Evolutionary conservation across 208 protist species (phyloP).

Genomic region (Kentomonas sorsogonicus): DNA sequence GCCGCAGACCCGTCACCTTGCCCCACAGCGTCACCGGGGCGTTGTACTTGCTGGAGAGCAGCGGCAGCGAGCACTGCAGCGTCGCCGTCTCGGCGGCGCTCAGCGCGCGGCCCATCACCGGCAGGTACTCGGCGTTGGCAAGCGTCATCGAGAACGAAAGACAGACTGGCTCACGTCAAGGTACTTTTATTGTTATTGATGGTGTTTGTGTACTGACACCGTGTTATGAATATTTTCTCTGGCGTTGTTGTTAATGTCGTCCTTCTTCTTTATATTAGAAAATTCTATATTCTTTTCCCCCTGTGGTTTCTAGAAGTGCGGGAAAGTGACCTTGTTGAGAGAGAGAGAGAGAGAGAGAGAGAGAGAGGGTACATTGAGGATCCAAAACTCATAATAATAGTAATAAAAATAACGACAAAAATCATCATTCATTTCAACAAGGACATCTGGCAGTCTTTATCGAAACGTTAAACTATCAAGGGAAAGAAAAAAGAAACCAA

Average conservation of each 20-base stretch:
- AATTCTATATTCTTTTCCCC: too few relatives aligned
- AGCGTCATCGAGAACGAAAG: too few relatives aligned
- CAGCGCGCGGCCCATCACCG: conserved; percentile 48
- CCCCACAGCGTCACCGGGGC: conserved; percentile 73
- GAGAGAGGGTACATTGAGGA: not conserved
- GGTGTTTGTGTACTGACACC: not conserved
- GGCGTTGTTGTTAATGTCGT: too few relatives aligned
- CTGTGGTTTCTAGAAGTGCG: not conserved
- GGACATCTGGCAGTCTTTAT: too few relatives aligned
- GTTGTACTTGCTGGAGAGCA: conserved; percentile 56
- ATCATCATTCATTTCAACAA: not conserved
- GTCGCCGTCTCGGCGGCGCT: conserved; percentile 62
- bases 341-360: not conserved
- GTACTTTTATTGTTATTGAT: not conserved
- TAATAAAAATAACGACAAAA: not conserved
- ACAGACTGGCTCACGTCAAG: too few relatives aligned
- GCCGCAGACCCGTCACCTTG: conserved; percentile 54
- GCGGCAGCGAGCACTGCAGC: conserved; percentile 73
- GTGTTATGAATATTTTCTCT: too few relatives aligned
- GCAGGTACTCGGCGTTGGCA: conserved; percentile 49
- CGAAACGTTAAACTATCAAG: too few relatives aligned
- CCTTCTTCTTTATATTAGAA: not conserved
- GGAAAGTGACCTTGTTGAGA: not conserved
- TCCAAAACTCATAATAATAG: not conserved
- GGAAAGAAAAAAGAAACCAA: too few relatives aligned